A percentile compares a stretch with the other conserved stretches of the same genome.
phyloP scores from a whole-genome alignment of 2,329 filamentous ascomycete species.

The Podosphaera fusca region DNA sequence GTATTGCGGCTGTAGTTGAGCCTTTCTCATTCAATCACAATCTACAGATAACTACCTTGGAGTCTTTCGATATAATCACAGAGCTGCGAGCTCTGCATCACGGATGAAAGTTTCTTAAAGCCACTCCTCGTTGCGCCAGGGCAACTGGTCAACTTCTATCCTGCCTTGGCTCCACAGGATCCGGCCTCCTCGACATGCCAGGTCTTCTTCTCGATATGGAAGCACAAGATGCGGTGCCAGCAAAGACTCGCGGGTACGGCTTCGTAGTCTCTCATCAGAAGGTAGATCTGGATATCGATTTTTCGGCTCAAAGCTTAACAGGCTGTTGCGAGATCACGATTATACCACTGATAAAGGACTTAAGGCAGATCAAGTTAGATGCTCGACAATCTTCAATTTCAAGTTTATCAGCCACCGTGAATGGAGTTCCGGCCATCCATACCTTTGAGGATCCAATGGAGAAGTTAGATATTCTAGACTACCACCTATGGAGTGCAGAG shows the following conservation, averaged over 20 bases:
- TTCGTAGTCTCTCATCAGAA: slow-evolving; percentile 55
- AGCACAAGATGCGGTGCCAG: background rate
- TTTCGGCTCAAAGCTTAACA: slow-evolving; percentile 47
- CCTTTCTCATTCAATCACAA: too few relatives aligned
- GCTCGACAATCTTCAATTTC: slow-evolving; percentile 39
- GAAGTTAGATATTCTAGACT: slow-evolving; percentile 33
- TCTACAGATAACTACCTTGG: background rate
- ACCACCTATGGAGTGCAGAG: slow-evolving; percentile 40
- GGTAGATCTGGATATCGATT: slow-evolving; percentile 75
- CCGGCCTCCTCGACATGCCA: slow-evolving; percentile 7
- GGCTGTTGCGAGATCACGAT: slow-evolving; percentile 69
- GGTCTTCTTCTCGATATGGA: slow-evolving; percentile 11
- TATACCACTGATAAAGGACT: slow-evolving; percentile 27
- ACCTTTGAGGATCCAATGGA: slow-evolving; percentile 39
- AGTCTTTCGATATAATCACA: background rate
- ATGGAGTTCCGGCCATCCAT: slow-evolving; percentile 16
- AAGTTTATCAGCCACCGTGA: slow-evolving; percentile 27
- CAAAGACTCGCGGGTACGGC: slow-evolving; percentile 9
- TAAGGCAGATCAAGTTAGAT: slow-evolving; percentile 34
- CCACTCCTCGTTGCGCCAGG: slow-evolving; percentile 7
- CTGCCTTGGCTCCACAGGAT: background rate
- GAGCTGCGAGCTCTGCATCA: slow-evolving; percentile 5
- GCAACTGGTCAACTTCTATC: slow-evolving; percentile 6
- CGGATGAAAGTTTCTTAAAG: slow-evolving; percentile 10
- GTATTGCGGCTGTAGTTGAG: too few relatives aligned